phyloP scores from a whole-genome alignment of 768 basidiomycete species.

The Rickenella mellea region DNA sequence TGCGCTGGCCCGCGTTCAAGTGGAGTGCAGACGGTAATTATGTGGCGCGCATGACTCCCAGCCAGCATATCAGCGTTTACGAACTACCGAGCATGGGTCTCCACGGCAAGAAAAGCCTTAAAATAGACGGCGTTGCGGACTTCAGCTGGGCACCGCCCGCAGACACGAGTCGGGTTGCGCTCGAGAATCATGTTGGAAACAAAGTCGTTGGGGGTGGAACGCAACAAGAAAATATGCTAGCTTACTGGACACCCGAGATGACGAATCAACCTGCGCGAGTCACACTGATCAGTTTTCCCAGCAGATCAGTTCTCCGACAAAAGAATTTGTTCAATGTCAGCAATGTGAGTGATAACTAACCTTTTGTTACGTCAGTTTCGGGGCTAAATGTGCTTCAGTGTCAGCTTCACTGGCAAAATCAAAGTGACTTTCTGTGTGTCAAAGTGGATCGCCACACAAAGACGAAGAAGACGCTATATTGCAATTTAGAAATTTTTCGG shows the following conservation, averaged over 20 bases:
- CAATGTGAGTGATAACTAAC: constrained; percentile 65
- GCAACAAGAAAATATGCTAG: constrained; percentile 82
- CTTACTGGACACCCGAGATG: constrained; percentile 98
- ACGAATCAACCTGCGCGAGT: constrained; percentile 95
- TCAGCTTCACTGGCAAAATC: constrained; percentile 97
- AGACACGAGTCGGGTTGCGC: constrained; percentile 78
- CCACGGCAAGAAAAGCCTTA: constrained; percentile 92
- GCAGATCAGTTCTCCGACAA: constrained; percentile 71
- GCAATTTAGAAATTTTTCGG: constrained; percentile 96
- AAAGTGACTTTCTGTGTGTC: constrained; percentile 96
- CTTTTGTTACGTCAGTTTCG: neutral
- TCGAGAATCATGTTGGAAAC: constrained; percentile 37
- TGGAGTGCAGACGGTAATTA: constrained; percentile 97
- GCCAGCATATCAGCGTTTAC: constrained; percentile 92
- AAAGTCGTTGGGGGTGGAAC: constrained; percentile 42
- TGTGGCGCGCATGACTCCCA: constrained; percentile 81
- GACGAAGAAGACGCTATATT: constrained; percentile 96
- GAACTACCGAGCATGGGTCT: constrained; percentile 92
- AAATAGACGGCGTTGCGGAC: constrained; percentile 94
- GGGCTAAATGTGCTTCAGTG: constrained; percentile 43
- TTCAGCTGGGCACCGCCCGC: constrained; percentile 97
- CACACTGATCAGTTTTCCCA: constrained; percentile 84
- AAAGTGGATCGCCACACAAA: constrained; percentile 99
- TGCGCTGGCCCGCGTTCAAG: constrained; percentile 93
- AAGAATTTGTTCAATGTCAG: constrained; percentile 98